Percentiles rank a stretch among this genome's conserved stretches.
Evolutionary conservation across 306 rosid genomes (phyloP).

Genomic region (Prunus mongolica): DNA sequence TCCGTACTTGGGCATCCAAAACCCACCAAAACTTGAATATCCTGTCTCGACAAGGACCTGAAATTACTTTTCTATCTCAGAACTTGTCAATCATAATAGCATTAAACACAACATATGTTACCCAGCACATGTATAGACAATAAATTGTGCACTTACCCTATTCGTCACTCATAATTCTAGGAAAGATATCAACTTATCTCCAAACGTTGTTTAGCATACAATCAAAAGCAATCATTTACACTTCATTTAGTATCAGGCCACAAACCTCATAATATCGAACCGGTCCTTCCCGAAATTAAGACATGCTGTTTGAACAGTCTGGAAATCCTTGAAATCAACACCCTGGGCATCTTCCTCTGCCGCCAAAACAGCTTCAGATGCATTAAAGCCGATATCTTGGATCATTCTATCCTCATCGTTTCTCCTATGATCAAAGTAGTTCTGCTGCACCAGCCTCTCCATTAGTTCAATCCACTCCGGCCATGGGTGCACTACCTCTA

Average conservation of each 20-base stretch:
- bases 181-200: background rate
- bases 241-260: conserved; percentile 7
- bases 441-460: conserved; percentile 87
- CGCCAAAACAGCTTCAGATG: conserved; percentile 12
- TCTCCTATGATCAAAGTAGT: conserved; percentile 82
- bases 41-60: conserved; percentile 89
- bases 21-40: conserved; percentile 86
- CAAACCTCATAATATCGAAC: conserved; percentile 81
- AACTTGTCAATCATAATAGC: conserved; percentile 6
- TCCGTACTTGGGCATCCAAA: conserved; percentile 87
- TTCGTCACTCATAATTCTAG: background rate
- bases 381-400: conserved; percentile 53
- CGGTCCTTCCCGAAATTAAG: conserved; percentile 91
- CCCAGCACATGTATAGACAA: conserved; percentile 7
- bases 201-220: background rate
- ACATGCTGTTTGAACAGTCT: conserved; percentile 67
- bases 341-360: conserved; percentile 28
- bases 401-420: conserved; percentile 74
- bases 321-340: conserved; percentile 65
- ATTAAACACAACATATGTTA: conserved; percentile 4
- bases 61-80: conserved; percentile 40
- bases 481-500: conserved; percentile 92
- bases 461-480: conserved; percentile 94
- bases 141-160: background rate
- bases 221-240: background rate